Conservation (phyloP, 2,329 filamentous ascomycete genomes). For the Pseudogymnoascus sp. region DNA sequence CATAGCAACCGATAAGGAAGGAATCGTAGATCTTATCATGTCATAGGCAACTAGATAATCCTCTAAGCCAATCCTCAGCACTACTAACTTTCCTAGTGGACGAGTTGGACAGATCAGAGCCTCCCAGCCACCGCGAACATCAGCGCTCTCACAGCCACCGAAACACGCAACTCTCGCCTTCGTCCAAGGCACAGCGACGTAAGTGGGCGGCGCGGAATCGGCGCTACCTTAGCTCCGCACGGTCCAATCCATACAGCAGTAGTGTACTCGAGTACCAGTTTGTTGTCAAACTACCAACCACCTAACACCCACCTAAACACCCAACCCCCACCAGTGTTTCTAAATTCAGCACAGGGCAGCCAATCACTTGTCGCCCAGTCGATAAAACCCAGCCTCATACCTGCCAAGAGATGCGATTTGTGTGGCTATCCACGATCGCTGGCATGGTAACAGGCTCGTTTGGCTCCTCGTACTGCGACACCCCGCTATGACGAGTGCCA, state of each 20-base stretch:
- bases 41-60: not conserved
- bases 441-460: not conserved
- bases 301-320: no score
- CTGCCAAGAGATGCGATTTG: not conserved
- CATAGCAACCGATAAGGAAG: not conserved
- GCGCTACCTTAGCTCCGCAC: not conserved
- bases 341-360: not conserved
- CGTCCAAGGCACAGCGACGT: not conserved
- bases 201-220: not conserved
- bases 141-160: not conserved
- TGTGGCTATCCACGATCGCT: not conserved
- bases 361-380: not conserved
- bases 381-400: not conserved
- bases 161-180: not conserved
- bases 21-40: not conserved
- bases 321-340: not conserved
- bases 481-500: constrained; percentile 1
- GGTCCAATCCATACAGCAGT: not conserved
- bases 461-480: not conserved
- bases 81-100: no score
- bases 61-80: not conserved
- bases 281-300: not conserved
- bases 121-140: not conserved
- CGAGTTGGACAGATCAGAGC: not conserved
- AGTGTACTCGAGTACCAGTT: no score